These are phyloP conservation scores for Fraxinus cuspidata DNA, from an alignment of 257 asterid species.

Conservation along the genomic window DNA sequence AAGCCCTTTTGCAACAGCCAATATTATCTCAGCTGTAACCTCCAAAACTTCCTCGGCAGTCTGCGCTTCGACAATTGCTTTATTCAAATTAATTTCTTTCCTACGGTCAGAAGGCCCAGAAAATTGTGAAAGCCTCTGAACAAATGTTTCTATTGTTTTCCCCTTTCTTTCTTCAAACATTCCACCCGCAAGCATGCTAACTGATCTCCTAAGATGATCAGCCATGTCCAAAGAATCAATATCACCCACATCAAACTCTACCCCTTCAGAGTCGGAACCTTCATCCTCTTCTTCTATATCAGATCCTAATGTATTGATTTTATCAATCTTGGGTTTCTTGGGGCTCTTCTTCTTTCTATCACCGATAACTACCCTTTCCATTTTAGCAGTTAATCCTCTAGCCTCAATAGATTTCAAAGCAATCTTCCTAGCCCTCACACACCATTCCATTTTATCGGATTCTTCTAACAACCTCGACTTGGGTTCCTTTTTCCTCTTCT, in stretches of 20 bases:
- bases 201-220: conserved; percentile 46
- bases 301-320: conserved; percentile 1
- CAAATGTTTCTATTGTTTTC: conserved; percentile 66
- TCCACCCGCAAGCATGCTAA: conserved; percentile 69
- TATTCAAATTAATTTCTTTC: conserved; percentile 80
- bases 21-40: conserved; percentile 65
- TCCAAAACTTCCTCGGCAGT: conserved; percentile 88
- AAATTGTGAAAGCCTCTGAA: conserved; percentile 84
- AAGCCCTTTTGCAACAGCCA: conserved; percentile 88
- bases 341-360: conserved; percentile 44
- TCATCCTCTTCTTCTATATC: conserved; percentile 42
- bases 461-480: conserved; percentile 56
- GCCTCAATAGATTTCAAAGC: conserved; percentile 90
- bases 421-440: conserved; percentile 86
- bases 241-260: conserved; percentile 34
- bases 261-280: conserved; percentile 42
- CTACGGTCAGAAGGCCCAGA: conserved; percentile 84
- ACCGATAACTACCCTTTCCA: conserved; percentile 54
- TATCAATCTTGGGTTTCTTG: conserved; percentile 37
- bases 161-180: conserved; percentile 69
- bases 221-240: conserved; percentile 25
- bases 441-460: conserved; percentile 76
- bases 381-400: conserved; percentile 63
- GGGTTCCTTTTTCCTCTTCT: conserved; percentile 47
- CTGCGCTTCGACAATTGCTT: conserved; percentile 72